Base-by-base conservation (phyloP, 371 early-diverging fungal genomes). In the Catenaria anguillulae region DNA sequence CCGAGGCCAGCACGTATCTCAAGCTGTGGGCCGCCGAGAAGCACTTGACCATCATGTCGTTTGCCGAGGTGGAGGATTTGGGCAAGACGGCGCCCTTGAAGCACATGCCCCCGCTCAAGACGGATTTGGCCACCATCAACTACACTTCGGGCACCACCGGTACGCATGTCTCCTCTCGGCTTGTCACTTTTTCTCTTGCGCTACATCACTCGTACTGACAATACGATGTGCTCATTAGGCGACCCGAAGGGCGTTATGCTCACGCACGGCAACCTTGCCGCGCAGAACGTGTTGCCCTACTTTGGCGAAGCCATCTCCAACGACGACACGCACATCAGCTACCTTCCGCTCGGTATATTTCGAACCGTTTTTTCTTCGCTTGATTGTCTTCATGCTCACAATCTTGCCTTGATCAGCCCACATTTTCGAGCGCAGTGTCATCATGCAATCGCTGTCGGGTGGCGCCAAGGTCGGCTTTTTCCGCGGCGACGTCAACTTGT, bases 401-500 rank as follows among this genome's bases (percentile, higher is more conserved):
- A n/a, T n/a, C n/a, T n/a, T n/a, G n/a, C n/a, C n/a, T n/a, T n/a
- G n/a, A n/a, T n/a, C n/a, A n/a, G n/a, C n/a, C n/a, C n/a, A n/a
- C n/a, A n/a, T n/a, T n/a, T n/a, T n/a, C n/a, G n/a, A n/a, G n/a
- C n/a, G n/a, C n/a, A n/a, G 74, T 3, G 68, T 63, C 50, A 45
- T 70, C 46, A 36, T 52, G 40, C 56, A 69, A 37, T 56, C 68
- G 37, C 46, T 72, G 1, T 60, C 62, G 23, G 62, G 33, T 36
- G 67, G 68, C 34, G 68, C 70, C 33, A 64, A 55, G 42, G 68
- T 77, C 54, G 73, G 66, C 26, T 89, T 84, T 64, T 88, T 80
- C 66, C 84, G 85, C 71, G 98, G 99, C 34, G 90, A 97, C 71
- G 85, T 89, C 6, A 67, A 83, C 35, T 90, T 88, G 68, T 73